Evolutionary conservation across 2,329 filamentous ascomycete species (phyloP).

Genomic region (Calonectria pseudoreteaudii): DNA sequence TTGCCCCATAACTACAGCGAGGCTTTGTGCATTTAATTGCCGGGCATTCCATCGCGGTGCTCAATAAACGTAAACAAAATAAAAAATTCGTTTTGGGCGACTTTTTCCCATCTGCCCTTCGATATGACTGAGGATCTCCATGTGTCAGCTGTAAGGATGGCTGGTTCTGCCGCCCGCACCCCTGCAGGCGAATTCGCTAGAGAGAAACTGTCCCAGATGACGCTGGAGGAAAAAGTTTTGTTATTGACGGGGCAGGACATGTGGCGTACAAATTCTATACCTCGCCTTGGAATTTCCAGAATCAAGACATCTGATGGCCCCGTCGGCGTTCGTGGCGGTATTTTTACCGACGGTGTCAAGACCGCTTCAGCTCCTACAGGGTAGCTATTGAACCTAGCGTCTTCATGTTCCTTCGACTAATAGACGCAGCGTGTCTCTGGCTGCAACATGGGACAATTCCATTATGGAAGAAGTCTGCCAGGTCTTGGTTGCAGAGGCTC

Average conservation of each 20-base stretch:
- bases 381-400: neutral
- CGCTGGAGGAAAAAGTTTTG: conserved; percentile 25
- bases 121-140: neutral
- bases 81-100: no score
- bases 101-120: neutral
- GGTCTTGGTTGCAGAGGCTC: conserved; percentile 26
- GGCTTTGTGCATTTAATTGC: neutral
- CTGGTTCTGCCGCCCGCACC: neutral
- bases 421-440: conserved; percentile 22
- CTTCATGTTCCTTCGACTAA: neutral
- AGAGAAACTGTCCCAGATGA: conserved; percentile 25
- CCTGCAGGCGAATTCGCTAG: neutral
- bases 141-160: neutral
- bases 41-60: neutral
- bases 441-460: conserved; percentile 21
- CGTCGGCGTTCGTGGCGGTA: conserved; percentile 25
- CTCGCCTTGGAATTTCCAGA: conserved; percentile 15
- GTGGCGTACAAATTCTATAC: conserved; percentile 22
- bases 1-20: neutral
- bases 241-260: conserved; percentile 19
- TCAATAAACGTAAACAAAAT: neutral
- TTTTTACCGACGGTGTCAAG: conserved; percentile 28
- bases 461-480: conserved; percentile 22
- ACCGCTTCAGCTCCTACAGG: conserved; percentile 27
- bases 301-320: conserved; percentile 30